A percentile compares a stretch with the other conserved stretches of the same genome.
Conservation (phyloP, 2,329 filamentous ascomycete genomes). For the Cercospora sojina region DNA sequence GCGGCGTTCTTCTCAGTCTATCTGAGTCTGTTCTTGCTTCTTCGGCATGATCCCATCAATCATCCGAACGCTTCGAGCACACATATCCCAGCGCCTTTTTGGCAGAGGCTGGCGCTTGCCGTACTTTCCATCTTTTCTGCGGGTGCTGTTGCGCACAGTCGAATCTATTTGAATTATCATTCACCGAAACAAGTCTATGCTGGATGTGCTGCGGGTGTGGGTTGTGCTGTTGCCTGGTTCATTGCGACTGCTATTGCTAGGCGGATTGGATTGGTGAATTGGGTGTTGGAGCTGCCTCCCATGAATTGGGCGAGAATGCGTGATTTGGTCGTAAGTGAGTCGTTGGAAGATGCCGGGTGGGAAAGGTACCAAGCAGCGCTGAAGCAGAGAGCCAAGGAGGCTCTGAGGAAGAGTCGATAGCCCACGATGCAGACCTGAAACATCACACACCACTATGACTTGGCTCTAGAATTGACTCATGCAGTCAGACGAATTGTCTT, state of each 20-base stretch:
- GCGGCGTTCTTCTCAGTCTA: conserved; percentile 87
- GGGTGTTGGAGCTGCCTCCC: conserved; percentile 66
- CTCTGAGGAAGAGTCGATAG: conserved; percentile 24
- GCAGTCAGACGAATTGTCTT: no score
- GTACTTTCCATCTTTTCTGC: conserved; percentile 43
- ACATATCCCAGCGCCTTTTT: conserved; percentile 58
- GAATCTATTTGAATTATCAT: conserved; percentile 91
- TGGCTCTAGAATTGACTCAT: no score
- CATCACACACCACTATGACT: no score
- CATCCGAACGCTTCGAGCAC: conserved; percentile 44
- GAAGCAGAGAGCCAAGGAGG: conserved; percentile 33
- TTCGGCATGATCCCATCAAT: conserved; percentile 65
- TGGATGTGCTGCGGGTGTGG: conserved; percentile 67
- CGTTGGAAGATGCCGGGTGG: conserved; percentile 89
- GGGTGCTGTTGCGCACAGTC: conserved; percentile 67
- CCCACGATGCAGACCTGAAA: no score
- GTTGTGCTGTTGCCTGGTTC: conserved; percentile 79
- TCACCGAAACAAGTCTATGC: conserved; percentile 83
- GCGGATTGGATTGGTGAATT: conserved; percentile 66
- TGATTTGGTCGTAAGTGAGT: conserved; percentile 83
- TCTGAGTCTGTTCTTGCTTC: conserved; percentile 77
- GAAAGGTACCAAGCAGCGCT: conserved; percentile 74
- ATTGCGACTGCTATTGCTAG: conserved; percentile 65
- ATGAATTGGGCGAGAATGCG: conserved; percentile 69
- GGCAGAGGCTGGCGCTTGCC: conserved; percentile 59